These are phyloP conservation scores for Xylariaceae sp. DNA, from an alignment of 2,329 filamentous ascomycete species.

Conservation along the genomic window DNA sequence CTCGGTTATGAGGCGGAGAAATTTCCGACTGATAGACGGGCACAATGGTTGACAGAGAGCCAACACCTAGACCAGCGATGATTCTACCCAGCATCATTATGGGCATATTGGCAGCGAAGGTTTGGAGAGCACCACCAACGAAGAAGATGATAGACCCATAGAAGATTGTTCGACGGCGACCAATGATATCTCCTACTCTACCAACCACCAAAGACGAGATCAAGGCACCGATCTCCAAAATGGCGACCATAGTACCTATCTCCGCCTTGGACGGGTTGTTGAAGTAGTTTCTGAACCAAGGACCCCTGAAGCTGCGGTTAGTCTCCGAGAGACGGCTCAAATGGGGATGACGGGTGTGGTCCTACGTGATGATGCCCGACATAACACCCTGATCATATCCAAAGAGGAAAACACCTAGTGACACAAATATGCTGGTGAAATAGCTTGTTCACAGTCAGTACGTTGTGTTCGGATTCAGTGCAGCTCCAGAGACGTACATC, in stretches of 20 bases:
- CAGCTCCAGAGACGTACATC: conserved; percentile 53
- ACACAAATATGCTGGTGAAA: conserved; percentile 90
- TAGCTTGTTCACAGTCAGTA: conserved; percentile 54
- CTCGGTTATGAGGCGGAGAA: conserved; percentile 91
- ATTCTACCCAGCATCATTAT: conserved; percentile 88
- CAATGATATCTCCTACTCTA: conserved; percentile 85
- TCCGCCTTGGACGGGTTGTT: conserved; percentile 80
- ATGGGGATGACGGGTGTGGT: neutral
- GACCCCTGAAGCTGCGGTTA: conserved; percentile 55
- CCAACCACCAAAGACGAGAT: conserved; percentile 85
- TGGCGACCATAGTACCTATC: conserved; percentile 96
- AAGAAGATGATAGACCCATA: conserved; percentile 91
- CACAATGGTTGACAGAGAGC: conserved; percentile 85
- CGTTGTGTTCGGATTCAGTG: neutral
- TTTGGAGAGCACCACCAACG: conserved; percentile 78
- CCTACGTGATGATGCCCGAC: conserved; percentile 68
- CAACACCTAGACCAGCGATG: conserved; percentile 80
- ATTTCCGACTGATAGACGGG: conserved; percentile 94
- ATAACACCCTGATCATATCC: conserved; percentile 90
- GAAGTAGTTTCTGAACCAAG: conserved; percentile 89
- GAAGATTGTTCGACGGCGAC: conserved; percentile 82
- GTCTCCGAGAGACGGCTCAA: conserved; percentile 3
- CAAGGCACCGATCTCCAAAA: conserved; percentile 89
- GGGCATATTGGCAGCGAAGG: conserved; percentile 73
- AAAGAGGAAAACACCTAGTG: conserved; percentile 81